Base-by-base conservation (phyloP, 148 eudicot species). In the Silene uniflora region DNA sequence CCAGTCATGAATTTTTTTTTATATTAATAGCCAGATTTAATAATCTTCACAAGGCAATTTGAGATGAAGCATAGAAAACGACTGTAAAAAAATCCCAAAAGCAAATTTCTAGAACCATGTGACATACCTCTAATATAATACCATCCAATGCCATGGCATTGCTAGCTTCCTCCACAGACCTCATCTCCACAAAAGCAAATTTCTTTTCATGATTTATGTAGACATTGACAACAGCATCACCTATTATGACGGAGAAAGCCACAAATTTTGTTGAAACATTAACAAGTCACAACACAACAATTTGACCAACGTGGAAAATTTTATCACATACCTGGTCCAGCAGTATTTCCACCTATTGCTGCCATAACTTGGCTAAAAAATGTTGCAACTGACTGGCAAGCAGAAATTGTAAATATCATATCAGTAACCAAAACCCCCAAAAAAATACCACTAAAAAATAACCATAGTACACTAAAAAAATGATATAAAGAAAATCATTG, bases 311-410 rank as follows among this genome's bases (percentile, higher is more conserved):
- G 13, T 2, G 35, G 4, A 10, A 24, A 63, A 22, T 29, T 56
- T 35, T 55, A 22, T 61, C 54, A 75, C 83, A 77, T 78, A 94
- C 98, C 98, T 90, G 98, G 97, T 76, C 98, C 98, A 76, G 98
- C 97, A 75, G 97, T 90, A 74, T 94, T 94, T 61, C 98, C 97
- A 61, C 93, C 96, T 32, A 95, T 92, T 65, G 92, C 96, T 39
- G 97, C 86, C 98, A 92, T 92, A 75, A 95, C 97, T 75, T 92
- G 93, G 81, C 93, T 95, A 78, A 95, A 95, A 81, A 84, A 92
- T 35, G 91, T 92, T 70, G 98, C 98, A 74, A 94, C 97, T 52
- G 97, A 90, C 98, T 94, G 91, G 78, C 75, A 67, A 25, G 13
- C 10, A 49, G 6, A 67, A 69, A 8, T n/a, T 67, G 11, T 49